Evolutionary conservation across 768 basidiomycete species (phyloP), one percentile per base, ranked within the genome.

Genomic region (Lepiota venenata): DNA sequence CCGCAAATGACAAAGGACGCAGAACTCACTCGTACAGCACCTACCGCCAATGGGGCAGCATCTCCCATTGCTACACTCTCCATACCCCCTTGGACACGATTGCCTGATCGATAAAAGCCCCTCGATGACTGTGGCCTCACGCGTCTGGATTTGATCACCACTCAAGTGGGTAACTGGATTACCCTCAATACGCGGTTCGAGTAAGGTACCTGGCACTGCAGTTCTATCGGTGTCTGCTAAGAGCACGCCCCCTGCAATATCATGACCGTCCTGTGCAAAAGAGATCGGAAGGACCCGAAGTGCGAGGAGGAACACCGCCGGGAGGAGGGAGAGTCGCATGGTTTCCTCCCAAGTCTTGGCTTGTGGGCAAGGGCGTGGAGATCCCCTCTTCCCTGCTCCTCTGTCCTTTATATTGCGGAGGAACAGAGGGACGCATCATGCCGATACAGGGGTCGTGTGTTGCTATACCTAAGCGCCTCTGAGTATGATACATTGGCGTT

Each of bases 31-130:
- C 12, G 44, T 47, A 16, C 52, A 53, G 29, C 52, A 53, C 15
- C 16, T 45, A 1, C 52, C 44, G 39, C 45, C 52, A 9, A 53
- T 15, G 15, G 52, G 52, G 20, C 52, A 53, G n/a, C 52, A 53
- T 38, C n/a, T 39, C 27, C 38, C 25, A 20, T 32, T 47, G 16
- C 18, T 47, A 22, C 52, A 53, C 7, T 32, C 7, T 29, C 52
- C 52, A 20, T 27, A 53, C 2, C 52, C 52, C 6, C 15, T 29
- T 3, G 44, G 45, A 12, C 52, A 53, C 3, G 52, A 53, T 37
- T 53, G 52, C 15, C 52, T 46, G 20, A 29, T 40, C 18, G 39
- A 37, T 12, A 53, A 44, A 39, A 53, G 52, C 38, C 44, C 52
- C 22, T 40, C 45, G 25, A 53, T 53, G 16, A 46, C 35, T n/a